Evolutionary conservation across 257 asterid species (phyloP), one percentile per base, ranked within the genome.

Genomic region (Gynochthodes officinalis): DNA sequence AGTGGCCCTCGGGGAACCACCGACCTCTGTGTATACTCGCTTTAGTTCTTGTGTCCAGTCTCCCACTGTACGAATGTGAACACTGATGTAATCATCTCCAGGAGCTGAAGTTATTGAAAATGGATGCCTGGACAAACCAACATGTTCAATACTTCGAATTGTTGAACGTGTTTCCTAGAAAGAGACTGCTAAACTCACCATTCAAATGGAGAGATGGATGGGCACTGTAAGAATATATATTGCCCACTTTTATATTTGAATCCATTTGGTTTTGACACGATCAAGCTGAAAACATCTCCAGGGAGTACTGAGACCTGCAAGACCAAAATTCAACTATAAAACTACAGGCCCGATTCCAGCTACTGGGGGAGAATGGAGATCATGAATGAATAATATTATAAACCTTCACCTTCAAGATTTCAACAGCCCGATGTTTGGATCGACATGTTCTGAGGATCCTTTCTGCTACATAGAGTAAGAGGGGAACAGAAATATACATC

Each of bases 51-150:
- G 72, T 16, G 79, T 82, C 82, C 84, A 81, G 73, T 82, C 98
- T 57, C 98, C 97, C 42, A 90, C 96, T 19, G 89, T 83, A 37
- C 98, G 91, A 69, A 93, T 87, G 84, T 93, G 98, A 66, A 93
- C 93, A 49, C 97, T 90, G 25, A 90, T 80, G 82, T 86, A 81
- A 79, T 90, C 78, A 83, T 93, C 98, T 58, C 90, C 96, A 42
- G 98, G 98, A 65, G 98, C 98, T 78, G 98, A 93, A 73, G 97
- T 93, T 48, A 93, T 83, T 65, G 98, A 93, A 90, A 93, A 93
- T 67, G 98, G 98, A 82, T 93, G 98, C 97, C 98, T 93, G 89
- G 63, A 77, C 48, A 55, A 61, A 65, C 46, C 32, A 7, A 16
- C 21, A 23, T 42, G 65, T 64, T 44, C 52, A 42, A 43, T 11